A percentile compares a stretch with the other conserved stretches of the same genome.
Conservation (phyloP, 495 filamentous ascomycete species). For the Aspergillus hancockii region DNA sequence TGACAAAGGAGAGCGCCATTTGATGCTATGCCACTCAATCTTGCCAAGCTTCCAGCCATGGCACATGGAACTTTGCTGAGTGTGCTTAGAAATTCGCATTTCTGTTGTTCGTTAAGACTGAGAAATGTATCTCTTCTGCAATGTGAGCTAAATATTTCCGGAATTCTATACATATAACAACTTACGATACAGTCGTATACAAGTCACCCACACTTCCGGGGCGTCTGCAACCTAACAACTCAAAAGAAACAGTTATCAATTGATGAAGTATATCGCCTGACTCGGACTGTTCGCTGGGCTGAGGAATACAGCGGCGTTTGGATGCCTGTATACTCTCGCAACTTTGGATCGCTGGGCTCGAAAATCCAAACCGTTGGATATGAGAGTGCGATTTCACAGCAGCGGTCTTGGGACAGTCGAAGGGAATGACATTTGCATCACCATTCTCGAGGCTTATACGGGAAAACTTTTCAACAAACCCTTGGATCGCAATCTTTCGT, state of each 20-base stretch:
- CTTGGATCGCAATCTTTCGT: slow-evolving; percentile 25
- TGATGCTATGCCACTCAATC: slow-evolving; percentile 17
- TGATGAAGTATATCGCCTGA: slow-evolving; percentile 17
- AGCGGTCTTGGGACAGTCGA: background rate
- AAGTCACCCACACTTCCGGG: slow-evolving; percentile 27
- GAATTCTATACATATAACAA: slow-evolving; percentile 13
- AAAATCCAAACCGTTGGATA: slow-evolving; percentile 13
- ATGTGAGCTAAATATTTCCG: slow-evolving; percentile 17
- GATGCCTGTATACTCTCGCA: slow-evolving; percentile 20
- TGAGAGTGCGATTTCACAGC: slow-evolving; percentile 1
- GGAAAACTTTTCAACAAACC: slow-evolving; percentile 13
- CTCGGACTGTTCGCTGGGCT: background rate
- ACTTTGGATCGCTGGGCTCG: slow-evolving; percentile 10
- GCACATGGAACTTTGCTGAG: slow-evolving; percentile 49
- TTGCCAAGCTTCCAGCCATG: slow-evolving; percentile 29
- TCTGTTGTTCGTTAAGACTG: slow-evolving; percentile 28
- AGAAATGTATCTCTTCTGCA: slow-evolving; percentile 27
- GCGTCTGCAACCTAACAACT: slow-evolving; percentile 21
- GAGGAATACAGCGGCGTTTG: slow-evolving; percentile 32
- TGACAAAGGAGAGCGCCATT: slow-evolving; percentile 37
- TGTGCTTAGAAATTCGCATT: slow-evolving; percentile 32
- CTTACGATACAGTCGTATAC: slow-evolving; percentile 32
- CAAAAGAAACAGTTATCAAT: slow-evolving; percentile 22
- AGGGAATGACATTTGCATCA: background rate
- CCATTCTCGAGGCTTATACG: background rate